phyloP scores from a whole-genome alignment of 257 asterid genomes.

The Cinchona pubescens region DNA sequence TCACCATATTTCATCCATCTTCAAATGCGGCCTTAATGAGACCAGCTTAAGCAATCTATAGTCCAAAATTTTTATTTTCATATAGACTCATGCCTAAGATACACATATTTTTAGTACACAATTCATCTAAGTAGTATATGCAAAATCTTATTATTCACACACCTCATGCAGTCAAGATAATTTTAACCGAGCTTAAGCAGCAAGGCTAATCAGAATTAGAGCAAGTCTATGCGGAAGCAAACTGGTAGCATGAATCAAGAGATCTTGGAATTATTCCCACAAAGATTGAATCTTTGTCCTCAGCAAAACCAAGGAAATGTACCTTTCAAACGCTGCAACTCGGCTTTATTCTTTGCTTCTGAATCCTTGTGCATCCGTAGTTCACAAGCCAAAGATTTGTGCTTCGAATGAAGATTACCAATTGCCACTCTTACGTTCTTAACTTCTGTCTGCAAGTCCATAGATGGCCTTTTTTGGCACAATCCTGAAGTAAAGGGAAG shows the following conservation, averaged over 20 bases:
- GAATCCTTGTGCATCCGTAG: conserved; percentile 66
- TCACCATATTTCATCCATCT: neutral
- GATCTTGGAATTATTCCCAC: neutral
- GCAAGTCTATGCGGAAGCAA: neutral
- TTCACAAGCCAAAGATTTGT: conserved; percentile 68
- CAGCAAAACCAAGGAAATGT: neutral
- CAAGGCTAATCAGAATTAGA: neutral
- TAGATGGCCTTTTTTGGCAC: conserved; percentile 42
- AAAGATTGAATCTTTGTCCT: neutral
- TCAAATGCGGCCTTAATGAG: neutral
- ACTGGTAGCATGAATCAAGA: neutral
- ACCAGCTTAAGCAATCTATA: neutral
- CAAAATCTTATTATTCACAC: neutral
- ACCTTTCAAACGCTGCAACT: conserved; percentile 67
- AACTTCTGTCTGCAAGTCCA: conserved; percentile 52
- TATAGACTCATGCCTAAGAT: neutral
- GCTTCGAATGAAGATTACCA: conserved; percentile 69
- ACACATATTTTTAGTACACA: neutral
- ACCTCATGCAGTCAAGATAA: neutral
- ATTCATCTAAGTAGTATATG: neutral
- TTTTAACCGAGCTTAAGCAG: too few relatives aligned
- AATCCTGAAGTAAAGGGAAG: conserved; percentile 45
- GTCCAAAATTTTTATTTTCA: neutral
- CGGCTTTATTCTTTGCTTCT: conserved; percentile 76
- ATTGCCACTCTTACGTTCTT: conserved; percentile 52